phyloP scores from a whole-genome alignment of 768 basidiomycete species.

The Trametes cubensis region DNA sequence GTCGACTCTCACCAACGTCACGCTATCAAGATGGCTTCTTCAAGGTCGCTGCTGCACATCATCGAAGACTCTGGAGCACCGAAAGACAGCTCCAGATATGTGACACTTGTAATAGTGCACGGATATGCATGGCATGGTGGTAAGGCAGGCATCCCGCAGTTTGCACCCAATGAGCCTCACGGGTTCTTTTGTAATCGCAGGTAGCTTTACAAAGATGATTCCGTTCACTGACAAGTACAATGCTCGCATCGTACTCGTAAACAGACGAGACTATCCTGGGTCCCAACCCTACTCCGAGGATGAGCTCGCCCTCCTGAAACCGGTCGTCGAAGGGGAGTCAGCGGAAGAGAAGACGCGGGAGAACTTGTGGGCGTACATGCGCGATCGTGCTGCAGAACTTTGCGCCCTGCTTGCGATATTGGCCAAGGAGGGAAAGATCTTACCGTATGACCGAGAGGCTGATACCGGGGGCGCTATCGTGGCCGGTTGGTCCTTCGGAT shows the following conservation, averaged over 20 bases:
- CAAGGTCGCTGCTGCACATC: not conserved
- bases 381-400: slow-evolving; percentile 37
- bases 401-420: slow-evolving; percentile 37
- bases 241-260: slow-evolving; percentile 25
- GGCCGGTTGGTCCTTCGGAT: slow-evolving; percentile 17
- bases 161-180: not conserved
- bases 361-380: slow-evolving; percentile 23
- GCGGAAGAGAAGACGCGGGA: slow-evolving; percentile 24
- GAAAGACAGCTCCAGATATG: not conserved
- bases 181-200: not conserved
- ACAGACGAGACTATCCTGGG: slow-evolving; percentile 29
- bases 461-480: slow-evolving; percentile 12
- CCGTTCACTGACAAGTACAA: slow-evolving; percentile 16
- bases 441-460: slow-evolving; percentile 12
- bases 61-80: not conserved
- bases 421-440: slow-evolving; percentile 34
- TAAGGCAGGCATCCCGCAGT: not conserved
- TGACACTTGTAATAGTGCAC: slow-evolving; percentile 15
- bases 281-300: slow-evolving; percentile 17
- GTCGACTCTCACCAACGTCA: not conserved
- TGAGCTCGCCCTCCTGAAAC: slow-evolving; percentile 19
- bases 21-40: not conserved
- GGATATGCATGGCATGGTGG: slow-evolving; percentile 19
- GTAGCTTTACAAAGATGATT: slow-evolving; percentile 8
- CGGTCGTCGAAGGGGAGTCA: not conserved